These are phyloP conservation scores for Hirsutella minnesotensis DNA, from an alignment of 2,329 filamentous ascomycete genomes.

Conservation along the genomic window DNA sequence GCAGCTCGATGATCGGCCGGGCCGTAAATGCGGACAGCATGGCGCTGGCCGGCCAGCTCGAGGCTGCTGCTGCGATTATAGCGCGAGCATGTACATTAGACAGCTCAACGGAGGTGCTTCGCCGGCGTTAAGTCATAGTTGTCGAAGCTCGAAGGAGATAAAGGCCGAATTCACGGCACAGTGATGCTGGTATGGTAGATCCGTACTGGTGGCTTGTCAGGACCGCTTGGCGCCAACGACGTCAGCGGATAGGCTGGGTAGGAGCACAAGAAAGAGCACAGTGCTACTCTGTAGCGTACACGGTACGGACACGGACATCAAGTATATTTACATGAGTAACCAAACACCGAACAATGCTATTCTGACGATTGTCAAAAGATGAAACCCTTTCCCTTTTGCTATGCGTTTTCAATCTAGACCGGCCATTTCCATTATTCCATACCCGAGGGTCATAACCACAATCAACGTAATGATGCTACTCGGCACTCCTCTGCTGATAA, in stretches of 20 bases:
- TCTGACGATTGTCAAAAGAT: not conserved
- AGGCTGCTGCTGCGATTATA: constrained; percentile 18
- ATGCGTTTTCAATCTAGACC: constrained; percentile 37
- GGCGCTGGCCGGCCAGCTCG: constrained; percentile 33
- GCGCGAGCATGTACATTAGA: constrained; percentile 14
- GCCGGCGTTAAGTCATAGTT: too few relatives aligned
- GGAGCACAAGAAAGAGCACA: not conserved
- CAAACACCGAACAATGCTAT: not conserved
- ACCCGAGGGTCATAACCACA: constrained; percentile 81
- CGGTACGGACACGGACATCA: too few relatives aligned
- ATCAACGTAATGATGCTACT: constrained; percentile 69
- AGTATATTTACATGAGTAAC: too few relatives aligned
- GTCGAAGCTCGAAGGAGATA: too few relatives aligned
- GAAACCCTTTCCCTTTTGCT: constrained; percentile 6
- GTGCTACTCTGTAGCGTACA: not conserved
- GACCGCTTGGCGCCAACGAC: not conserved
- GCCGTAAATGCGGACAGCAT: constrained; percentile 98
- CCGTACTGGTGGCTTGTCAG: too few relatives aligned
- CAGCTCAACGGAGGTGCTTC: too few relatives aligned
- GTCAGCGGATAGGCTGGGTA: constrained; percentile 1
- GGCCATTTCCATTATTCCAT: constrained; percentile 73
- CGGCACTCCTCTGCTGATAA: constrained; percentile 86
- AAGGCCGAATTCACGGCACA: too few relatives aligned
- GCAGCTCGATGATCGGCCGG: constrained; percentile 93
- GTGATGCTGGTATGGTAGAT: too few relatives aligned